These are phyloP conservation scores for Psilocybe mexicana DNA, from an alignment of 1,284 basidiomycete genomes.

Conservation along the genomic window DNA sequence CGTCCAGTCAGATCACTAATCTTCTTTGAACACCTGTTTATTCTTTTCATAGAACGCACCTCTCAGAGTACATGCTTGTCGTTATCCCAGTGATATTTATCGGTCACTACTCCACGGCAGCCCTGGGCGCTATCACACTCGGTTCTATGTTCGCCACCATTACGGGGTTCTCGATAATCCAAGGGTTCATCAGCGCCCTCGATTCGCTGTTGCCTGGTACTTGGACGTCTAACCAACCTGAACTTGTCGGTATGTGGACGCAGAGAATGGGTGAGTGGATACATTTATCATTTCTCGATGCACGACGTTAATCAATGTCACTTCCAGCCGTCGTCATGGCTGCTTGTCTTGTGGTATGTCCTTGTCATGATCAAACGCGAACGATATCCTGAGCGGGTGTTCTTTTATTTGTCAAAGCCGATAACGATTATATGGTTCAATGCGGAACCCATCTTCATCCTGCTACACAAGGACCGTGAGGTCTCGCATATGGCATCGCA, in stretches of 20 bases:
- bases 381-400: not conserved
- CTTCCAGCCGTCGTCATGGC: conserved; percentile 38
- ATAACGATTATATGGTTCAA: conserved; percentile 77
- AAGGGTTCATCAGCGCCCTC: not conserved
- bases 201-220: not conserved
- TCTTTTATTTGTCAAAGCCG: conserved; percentile 44
- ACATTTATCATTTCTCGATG: not conserved
- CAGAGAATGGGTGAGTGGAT: not conserved
- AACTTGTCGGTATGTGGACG: not conserved
- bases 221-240: not conserved
- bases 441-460: conserved; percentile 74
- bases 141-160: not conserved
- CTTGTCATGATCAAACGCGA: not conserved
- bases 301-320: not conserved
- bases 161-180: not conserved
- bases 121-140: not conserved
- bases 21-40: not conserved
- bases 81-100: not conserved
- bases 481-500: conserved; percentile 76
- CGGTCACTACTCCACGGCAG: not conserved
- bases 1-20: conserved; percentile 19
- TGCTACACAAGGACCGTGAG: conserved; percentile 80
- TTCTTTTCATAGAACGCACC: not conserved
- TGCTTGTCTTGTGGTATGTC: conserved; percentile 51
- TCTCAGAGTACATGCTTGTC: not conserved